Evolutionary conservation across 2,329 filamentous ascomycete genomes (phyloP).

Genomic region (Beauveria australis): DNA sequence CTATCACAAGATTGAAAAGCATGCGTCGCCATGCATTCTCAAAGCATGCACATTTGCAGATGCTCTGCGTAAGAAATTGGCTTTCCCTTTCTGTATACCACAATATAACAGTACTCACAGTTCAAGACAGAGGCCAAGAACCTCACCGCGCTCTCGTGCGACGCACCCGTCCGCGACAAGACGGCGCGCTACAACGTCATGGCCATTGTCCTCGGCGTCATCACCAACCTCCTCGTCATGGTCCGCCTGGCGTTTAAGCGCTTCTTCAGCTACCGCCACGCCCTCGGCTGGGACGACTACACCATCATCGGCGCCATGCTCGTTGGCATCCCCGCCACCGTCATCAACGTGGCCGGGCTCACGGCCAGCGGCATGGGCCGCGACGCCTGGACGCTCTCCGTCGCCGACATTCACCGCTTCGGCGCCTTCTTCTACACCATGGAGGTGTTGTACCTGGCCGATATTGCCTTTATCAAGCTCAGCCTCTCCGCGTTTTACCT

Average conservation of each 20-base stretch:
- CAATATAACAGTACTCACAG: not conserved
- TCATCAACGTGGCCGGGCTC: conserved; percentile 24
- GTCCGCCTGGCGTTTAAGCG: conserved; percentile 32
- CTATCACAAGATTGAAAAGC: conserved; percentile 14
- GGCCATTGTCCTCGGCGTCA: conserved; percentile 24
- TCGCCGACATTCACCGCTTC: conserved; percentile 34
- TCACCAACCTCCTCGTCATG: conserved; percentile 32
- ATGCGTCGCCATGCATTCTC: conserved; percentile 17
- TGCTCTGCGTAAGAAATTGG: conserved; percentile 17
- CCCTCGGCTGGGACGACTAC: conserved; percentile 33
- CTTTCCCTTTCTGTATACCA: too few species aligned
- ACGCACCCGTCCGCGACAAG: conserved; percentile 23
- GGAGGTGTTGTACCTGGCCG: conserved; percentile 37
- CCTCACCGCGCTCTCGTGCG: conserved; percentile 20
- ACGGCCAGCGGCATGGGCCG: conserved; percentile 36
- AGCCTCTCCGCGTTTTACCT: conserved; percentile 48
- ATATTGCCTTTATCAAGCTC: conserved; percentile 39
- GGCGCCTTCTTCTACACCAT: conserved; percentile 34
- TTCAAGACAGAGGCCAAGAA: conserved; percentile 13
- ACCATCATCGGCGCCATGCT: conserved; percentile 23
- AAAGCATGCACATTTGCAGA: conserved; percentile 17
- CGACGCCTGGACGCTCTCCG: conserved; percentile 44
- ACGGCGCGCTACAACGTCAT: conserved; percentile 26
- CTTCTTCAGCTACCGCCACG: conserved; percentile 24
- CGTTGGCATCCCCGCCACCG: conserved; percentile 21